phyloP scores from a whole-genome alignment of 108 stramenopile genomes.

The Parietichytrium sp. region DNA sequence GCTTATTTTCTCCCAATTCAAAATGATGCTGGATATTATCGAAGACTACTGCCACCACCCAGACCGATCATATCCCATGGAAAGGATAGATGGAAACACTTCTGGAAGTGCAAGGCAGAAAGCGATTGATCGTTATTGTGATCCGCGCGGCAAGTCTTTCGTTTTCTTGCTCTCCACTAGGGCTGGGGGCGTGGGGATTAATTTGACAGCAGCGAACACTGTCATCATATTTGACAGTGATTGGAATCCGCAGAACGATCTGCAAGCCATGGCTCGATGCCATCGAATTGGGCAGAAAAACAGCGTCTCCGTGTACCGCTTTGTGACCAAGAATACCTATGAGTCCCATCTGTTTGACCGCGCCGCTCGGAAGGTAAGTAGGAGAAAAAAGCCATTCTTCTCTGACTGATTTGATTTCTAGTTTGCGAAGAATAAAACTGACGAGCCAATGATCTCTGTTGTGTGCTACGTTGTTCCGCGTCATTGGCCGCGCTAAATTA shows the following conservation, averaged over 20 bases:
- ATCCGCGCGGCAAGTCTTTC: slow-evolving; percentile 63
- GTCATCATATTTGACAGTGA: slow-evolving; percentile 91
- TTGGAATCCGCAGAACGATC: slow-evolving; percentile 96
- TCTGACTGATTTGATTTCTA: no score
- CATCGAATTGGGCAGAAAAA: slow-evolving; percentile 98
- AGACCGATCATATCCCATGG: slow-evolving; percentile 74
- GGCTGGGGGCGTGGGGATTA: slow-evolving; percentile 93
- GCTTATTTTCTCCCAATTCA: slow-evolving; percentile 92
- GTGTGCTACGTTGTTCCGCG: no score
- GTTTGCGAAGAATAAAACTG: no score
- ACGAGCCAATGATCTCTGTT: no score
- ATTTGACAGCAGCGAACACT: slow-evolving; percentile 90
- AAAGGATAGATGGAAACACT: slow-evolving; percentile 82
- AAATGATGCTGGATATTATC: slow-evolving; percentile 90
- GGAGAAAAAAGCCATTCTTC: no score
- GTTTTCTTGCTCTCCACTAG: slow-evolving; percentile 93
- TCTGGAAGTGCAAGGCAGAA: slow-evolving; percentile 95
- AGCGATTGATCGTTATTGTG: slow-evolving; percentile 73
- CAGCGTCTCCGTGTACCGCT: slow-evolving; percentile 80
- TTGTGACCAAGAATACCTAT: slow-evolving; percentile 90
- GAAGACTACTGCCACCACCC: slow-evolving; percentile 78
- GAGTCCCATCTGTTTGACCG: slow-evolving; percentile 97
- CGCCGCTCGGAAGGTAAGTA: slow-evolving; percentile 83
- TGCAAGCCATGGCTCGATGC: slow-evolving; percentile 87
- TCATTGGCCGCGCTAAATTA: no score